Conservation (phyloP, 176 grass and related monocot species). For the Oryza longistaminata region DNA sequence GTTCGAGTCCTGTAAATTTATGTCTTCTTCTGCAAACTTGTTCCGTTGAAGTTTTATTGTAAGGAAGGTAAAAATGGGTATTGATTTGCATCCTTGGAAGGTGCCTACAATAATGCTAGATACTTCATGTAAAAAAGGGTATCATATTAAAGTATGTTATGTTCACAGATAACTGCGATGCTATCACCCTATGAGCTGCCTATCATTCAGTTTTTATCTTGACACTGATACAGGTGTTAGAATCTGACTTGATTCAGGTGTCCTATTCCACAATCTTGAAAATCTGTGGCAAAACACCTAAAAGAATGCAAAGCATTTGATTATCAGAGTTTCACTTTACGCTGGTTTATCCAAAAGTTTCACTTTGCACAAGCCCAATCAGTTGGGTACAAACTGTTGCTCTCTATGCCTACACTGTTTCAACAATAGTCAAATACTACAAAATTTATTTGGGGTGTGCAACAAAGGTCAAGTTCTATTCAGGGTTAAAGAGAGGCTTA, state of each 20-base stretch:
- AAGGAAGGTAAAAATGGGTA: neutral
- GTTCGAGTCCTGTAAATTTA: neutral
- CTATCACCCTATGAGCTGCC: neutral
- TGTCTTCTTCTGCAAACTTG: neutral
- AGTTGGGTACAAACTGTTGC: neutral
- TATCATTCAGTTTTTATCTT: neutral
- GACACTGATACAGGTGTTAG: neutral
- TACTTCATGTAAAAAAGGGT: neutral
- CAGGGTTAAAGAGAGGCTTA: neutral
- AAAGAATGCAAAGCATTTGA: neutral
- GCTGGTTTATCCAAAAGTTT: neutral
- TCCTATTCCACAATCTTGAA: neutral
- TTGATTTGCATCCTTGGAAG: constrained; percentile 1
- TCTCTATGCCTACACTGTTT: neutral
- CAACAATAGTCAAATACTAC: neutral
- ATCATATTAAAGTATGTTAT: neutral
- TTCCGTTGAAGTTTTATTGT: neutral
- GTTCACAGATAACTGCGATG: neutral
- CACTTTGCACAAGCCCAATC: neutral
- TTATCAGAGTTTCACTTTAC: neutral
- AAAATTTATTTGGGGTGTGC: neutral
- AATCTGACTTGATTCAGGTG: neutral
- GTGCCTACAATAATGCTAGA: neutral
- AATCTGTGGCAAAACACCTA: neutral
- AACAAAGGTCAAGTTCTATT: neutral